Evolutionary conservation across 176 grass and related monocot species (phyloP).

Genomic region (Eleusine indica): DNA sequence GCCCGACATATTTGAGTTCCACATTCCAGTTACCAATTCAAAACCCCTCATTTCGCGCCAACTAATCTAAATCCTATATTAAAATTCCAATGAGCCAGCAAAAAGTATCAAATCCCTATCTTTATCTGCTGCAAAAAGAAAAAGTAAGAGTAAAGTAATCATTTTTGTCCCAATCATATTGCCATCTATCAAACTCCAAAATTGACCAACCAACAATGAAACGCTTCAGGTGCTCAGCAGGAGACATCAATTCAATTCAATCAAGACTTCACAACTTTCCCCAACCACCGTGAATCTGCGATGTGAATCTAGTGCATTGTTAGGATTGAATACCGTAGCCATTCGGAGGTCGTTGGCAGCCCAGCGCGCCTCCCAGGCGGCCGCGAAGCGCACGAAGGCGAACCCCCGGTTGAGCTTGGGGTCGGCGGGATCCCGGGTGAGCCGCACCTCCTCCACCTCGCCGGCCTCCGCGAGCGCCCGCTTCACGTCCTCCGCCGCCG

Average conservation of each 20-base stretch:
- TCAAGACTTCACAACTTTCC: slow-evolving; percentile 9
- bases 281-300: background rate
- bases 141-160: background rate
- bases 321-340: slow-evolving; percentile 38
- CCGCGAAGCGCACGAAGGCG: slow-evolving; percentile 52
- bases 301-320: background rate
- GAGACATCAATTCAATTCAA: slow-evolving; percentile 32
- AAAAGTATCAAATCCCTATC: background rate
- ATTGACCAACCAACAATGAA: background rate
- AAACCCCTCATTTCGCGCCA: background rate
- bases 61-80: slow-evolving; percentile 1
- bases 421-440: slow-evolving; percentile 38
- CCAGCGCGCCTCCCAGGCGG: slow-evolving; percentile 43
- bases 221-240: slow-evolving; percentile 8
- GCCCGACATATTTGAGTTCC: background rate
- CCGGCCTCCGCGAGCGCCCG: slow-evolving; percentile 45
- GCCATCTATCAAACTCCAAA: background rate
- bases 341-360: slow-evolving; percentile 41
- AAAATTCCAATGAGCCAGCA: background rate
- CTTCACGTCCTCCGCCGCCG: slow-evolving; percentile 46
- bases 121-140: background rate
- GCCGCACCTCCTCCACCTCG: slow-evolving; percentile 53
- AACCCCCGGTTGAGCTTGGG: slow-evolving; percentile 43
- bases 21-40: slow-evolving; percentile 20
- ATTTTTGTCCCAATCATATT: background rate